These are phyloP conservation scores for Heterobasidion occidentale DNA, from an alignment of 1,284 basidiomycete genomes.

Conservation along the genomic window DNA sequence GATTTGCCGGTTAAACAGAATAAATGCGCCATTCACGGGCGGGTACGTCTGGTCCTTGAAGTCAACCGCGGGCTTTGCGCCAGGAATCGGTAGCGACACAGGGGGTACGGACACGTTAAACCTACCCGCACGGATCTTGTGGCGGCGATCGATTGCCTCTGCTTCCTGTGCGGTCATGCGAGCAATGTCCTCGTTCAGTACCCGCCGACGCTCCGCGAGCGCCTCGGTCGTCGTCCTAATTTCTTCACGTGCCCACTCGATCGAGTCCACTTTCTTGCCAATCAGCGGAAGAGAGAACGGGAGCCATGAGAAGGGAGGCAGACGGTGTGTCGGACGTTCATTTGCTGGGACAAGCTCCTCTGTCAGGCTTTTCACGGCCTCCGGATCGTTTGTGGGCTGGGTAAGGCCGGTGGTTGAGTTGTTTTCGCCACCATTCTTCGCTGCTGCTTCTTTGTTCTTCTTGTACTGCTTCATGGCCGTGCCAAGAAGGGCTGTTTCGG, in stretches of 20 bases:
- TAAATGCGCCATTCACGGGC: conserved; percentile 79
- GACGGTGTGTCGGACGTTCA: conserved; percentile 76
- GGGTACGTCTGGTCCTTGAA: conserved; percentile 43
- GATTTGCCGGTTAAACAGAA: conserved; percentile 91
- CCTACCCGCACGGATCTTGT: conserved; percentile 9
- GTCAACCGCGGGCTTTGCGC: conserved; percentile 3
- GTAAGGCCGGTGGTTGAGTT: conserved; percentile 24
- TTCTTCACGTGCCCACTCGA: conserved; percentile 82
- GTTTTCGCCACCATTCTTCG: conserved; percentile 15
- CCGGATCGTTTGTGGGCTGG: conserved; percentile 37
- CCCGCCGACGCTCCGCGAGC: conserved; percentile 41
- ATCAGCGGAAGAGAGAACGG: conserved; percentile 59
- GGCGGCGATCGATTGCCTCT: conserved; percentile 2
- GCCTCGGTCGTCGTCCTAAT: conserved; percentile 45
- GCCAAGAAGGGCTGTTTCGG: conserved; percentile 71
- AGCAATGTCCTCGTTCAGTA: conserved; percentile 23
- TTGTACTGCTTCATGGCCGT: conserved; percentile 62
- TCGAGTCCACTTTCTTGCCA: conserved; percentile 84
- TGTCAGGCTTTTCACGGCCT: conserved; percentile 31
- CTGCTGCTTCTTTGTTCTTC: conserved; percentile 35
- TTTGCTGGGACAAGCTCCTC: conserved; percentile 57
- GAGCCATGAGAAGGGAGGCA: conserved; percentile 44
- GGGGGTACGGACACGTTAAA: conserved; percentile 10
- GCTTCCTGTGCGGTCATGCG: conserved; percentile 10
- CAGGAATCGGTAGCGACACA: conserved; percentile 9